Evolutionary conservation across 345 rosid species (phyloP).

Genomic region (thale cress (Arabidopsis thaliana)): TAIR10.1 NC_003076.8:15185501-15186000

Average conservation of each 20-base stretch:
- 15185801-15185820: constrained; percentile 33
- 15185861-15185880: constrained; percentile 38
- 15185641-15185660: neutral
- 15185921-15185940: constrained; percentile 56
- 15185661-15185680: constrained; percentile 8
- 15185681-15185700: constrained; percentile 34
- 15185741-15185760: constrained; percentile 13
- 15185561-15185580: neutral
- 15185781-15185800: constrained; percentile 19
- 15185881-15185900: neutral
- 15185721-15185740: neutral
- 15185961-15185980: constrained; percentile 64
- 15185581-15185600: neutral
- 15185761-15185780: constrained; percentile 23
- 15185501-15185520: constrained; percentile 7
- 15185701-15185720: neutral
- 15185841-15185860: constrained; percentile 6
- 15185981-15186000: constrained; percentile 39
- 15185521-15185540: constrained; percentile 25
- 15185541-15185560: constrained; percentile 18
- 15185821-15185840: constrained; percentile 11
- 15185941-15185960: constrained; percentile 46
- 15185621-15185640: neutral
- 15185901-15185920: constrained; percentile 19
- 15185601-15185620: neutral